These are phyloP conservation scores for Syzygium grande DNA, from an alignment of 345 rosid species.

Conservation along the genomic window DNA sequence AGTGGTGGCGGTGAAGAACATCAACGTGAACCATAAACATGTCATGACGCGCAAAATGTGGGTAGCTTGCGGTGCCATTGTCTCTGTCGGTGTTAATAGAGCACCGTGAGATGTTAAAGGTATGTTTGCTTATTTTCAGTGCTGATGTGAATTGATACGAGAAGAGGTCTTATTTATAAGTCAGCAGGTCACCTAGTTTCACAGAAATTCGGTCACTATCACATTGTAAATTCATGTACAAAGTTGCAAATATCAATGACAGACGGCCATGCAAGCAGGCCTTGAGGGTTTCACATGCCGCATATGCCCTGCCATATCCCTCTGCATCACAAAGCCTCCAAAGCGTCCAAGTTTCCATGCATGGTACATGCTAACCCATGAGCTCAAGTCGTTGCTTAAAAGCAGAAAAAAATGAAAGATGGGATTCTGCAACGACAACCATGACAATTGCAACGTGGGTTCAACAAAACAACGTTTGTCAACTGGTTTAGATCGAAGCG, in stretches of 20 bases:
- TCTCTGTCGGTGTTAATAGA: background rate
- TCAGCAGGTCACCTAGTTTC: no score
- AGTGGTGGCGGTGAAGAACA: background rate
- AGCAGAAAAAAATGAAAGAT: no score
- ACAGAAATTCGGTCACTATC: background rate
- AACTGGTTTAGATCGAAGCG: background rate
- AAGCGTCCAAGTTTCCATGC: background rate
- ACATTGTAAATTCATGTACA: background rate
- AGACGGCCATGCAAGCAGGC: background rate
- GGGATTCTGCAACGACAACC: no score
- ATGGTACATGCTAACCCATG: no score
- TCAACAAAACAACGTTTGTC: background rate
- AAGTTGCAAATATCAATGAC: background rate
- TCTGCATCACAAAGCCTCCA: background rate
- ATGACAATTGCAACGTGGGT: background rate
- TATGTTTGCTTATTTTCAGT: background rate
- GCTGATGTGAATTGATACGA: background rate
- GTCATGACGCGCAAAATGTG: accelerated
- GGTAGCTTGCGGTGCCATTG: background rate
- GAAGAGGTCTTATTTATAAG: background rate
- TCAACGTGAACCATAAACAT: background rate
- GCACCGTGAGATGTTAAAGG: background rate
- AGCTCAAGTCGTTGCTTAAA: no score
- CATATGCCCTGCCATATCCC: background rate
- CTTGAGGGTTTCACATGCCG: background rate